Evolutionary conservation across 2,329 filamentous ascomycete species (phyloP).

Genomic region (Trichoderma oligosporum): DNA sequence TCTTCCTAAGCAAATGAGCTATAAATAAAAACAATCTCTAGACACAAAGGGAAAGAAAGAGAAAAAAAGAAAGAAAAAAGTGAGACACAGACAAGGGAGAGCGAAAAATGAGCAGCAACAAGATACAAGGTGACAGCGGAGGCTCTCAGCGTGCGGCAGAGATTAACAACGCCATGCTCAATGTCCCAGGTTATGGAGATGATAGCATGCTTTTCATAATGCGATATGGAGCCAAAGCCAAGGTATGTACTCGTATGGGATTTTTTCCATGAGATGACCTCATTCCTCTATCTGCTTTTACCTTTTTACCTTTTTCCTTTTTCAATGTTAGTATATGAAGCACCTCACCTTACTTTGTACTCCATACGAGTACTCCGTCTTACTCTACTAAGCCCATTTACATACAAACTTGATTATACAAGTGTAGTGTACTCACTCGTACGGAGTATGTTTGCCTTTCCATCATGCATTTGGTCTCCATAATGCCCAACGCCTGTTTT

Average conservation of each 20-base stretch:
- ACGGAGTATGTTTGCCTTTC: not conserved
- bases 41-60: not conserved
- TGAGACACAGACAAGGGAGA: no score
- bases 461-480: no score
- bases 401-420: no score
- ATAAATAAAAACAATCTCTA: not conserved
- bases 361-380: no score
- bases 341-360: no score
- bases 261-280: no score
- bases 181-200: conserved; percentile 29
- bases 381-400: not conserved
- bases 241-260: no score
- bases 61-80: no score
- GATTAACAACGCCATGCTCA: conserved; percentile 28
- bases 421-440: no score
- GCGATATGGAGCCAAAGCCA: conserved; percentile 26
- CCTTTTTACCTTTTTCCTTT: not conserved
- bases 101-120: not conserved
- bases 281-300: not conserved
- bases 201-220: conserved; percentile 32
- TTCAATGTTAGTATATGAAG: no score
- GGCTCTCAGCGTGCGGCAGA: conserved; percentile 29
- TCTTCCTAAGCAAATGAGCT: not conserved
- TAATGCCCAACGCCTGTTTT: not conserved
- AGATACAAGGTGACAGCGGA: not conserved